Conservation (phyloP, 768 basidiomycete genomes). For the Leucosporidium yakuticum region DNA sequence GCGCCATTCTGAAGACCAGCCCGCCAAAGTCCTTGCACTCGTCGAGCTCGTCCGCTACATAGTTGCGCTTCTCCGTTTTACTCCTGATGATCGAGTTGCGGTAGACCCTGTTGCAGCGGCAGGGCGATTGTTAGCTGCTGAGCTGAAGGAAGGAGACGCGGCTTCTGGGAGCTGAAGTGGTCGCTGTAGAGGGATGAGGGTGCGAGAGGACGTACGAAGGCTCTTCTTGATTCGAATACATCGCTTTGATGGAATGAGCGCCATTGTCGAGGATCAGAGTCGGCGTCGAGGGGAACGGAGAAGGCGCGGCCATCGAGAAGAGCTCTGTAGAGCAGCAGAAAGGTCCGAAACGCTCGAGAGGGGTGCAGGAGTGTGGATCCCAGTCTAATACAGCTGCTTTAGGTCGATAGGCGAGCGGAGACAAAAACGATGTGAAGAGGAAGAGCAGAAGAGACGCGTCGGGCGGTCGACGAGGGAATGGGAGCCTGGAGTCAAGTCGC, state of each 20-base stretch:
- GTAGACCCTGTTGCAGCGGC: slow-evolving; percentile 52
- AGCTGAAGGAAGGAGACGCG: slow-evolving; percentile 18
- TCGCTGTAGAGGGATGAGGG: slow-evolving; percentile 15
- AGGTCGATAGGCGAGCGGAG: no score
- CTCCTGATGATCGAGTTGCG: slow-evolving; percentile 79
- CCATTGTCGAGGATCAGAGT: slow-evolving; percentile 77
- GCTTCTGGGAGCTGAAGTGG: slow-evolving; percentile 40
- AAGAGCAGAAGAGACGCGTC: no score
- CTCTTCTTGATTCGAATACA: slow-evolving; percentile 45
- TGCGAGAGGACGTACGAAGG: no score
- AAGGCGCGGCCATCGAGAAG: no score
- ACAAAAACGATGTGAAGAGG: no score
- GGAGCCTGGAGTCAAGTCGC: no score
- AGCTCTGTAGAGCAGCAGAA: no score
- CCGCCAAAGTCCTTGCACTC: slow-evolving; percentile 72
- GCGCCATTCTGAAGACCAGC: slow-evolving; percentile 72
- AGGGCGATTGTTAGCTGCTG: neutral
- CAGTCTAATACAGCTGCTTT: no score
- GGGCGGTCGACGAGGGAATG: no score
- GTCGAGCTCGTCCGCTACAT: slow-evolving; percentile 76
- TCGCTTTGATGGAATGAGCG: slow-evolving; percentile 71
- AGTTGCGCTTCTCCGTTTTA: slow-evolving; percentile 72
- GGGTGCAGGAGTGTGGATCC: no score
- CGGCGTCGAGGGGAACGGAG: neutral
- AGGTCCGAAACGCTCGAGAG: no score